phyloP scores from a whole-genome alignment of 1,139 yeast genomes.

The Hansenula sp. region DNA sequence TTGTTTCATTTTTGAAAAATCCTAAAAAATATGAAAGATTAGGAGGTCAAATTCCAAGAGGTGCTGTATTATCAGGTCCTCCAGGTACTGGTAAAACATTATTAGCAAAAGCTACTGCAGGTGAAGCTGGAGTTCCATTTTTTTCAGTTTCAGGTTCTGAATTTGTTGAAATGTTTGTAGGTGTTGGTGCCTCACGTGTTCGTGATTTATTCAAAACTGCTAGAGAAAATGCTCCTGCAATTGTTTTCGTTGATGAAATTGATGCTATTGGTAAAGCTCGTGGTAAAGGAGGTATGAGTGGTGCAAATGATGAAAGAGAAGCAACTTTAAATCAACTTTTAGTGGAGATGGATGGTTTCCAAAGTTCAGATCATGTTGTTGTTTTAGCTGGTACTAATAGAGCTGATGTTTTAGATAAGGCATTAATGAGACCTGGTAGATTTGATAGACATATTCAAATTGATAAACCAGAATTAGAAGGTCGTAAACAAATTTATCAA shows the following conservation, averaged over 20 bases:
- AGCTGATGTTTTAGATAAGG: slow-evolving; percentile 88
- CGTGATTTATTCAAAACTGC: slow-evolving; percentile 93
- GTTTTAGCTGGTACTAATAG: slow-evolving; percentile 97
- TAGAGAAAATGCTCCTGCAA: slow-evolving; percentile 87
- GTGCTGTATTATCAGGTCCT: slow-evolving; percentile 97
- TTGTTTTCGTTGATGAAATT: slow-evolving; percentile 93
- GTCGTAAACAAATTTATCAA: slow-evolving; percentile 85
- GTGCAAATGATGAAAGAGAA: slow-evolving; percentile 95
- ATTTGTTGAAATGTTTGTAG: slow-evolving; percentile 97
- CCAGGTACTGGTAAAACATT: slow-evolving; percentile 99
- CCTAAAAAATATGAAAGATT: slow-evolving; percentile 85
- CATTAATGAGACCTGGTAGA: slow-evolving; percentile 94
- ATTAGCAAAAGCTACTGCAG: slow-evolving; percentile 98
- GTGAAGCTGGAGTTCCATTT: slow-evolving; percentile 97
- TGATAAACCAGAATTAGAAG: slow-evolving; percentile 90
- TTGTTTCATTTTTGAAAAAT: slow-evolving; percentile 85
- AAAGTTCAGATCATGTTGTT: slow-evolving; percentile 84
- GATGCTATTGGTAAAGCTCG: slow-evolving; percentile 98
- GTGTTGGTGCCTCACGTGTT: slow-evolving; percentile 97
- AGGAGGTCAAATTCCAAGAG: slow-evolving; percentile 97
- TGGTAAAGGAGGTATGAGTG: slow-evolving; percentile 63
- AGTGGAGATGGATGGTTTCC: slow-evolving; percentile 98
- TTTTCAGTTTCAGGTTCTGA: slow-evolving; percentile 96
- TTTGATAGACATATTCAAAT: slow-evolving; percentile 91
- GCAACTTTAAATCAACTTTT: slow-evolving; percentile 90